Percentiles rank a stretch among this genome's conserved stretches.
These are phyloP conservation scores for Fusarium paranaense DNA, from an alignment of 2,329 filamentous ascomycete species.

Conservation along the genomic window DNA sequence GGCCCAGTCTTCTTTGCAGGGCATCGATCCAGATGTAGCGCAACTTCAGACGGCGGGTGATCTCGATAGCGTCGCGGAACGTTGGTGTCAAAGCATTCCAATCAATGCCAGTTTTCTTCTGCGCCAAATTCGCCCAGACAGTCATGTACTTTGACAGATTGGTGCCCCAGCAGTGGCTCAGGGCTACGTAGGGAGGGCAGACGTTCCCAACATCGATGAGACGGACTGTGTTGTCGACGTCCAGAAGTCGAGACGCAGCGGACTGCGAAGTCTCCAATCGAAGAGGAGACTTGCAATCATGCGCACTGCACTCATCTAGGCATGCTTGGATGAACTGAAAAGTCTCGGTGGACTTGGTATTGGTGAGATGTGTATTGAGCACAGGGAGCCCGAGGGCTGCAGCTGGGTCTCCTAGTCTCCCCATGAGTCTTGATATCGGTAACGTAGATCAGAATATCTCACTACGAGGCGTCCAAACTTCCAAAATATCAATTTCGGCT, in stretches of 20 bases:
- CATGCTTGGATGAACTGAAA: not conserved
- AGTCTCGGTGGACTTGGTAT: not conserved
- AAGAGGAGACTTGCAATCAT: not conserved
- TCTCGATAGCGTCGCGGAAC: not conserved
- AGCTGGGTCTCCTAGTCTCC: not conserved
- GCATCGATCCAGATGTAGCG: not conserved
- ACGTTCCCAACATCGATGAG: not conserved
- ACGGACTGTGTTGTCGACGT: not conserved
- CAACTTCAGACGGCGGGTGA: not conserved
- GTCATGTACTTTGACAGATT: not conserved
- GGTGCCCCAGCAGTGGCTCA: not conserved
- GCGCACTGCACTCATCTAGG: not conserved
- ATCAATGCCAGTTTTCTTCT: not conserved
- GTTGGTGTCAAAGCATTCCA: not conserved
- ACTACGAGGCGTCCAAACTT: not conserved
- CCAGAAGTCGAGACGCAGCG: not conserved
- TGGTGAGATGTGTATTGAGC: not conserved
- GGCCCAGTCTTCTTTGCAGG: not conserved
- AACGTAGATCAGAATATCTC: not conserved
- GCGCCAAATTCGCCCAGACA: not conserved
- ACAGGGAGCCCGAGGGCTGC: not conserved
- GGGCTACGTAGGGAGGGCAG: not conserved
- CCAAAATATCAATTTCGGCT: not conserved
- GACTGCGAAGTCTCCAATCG: not conserved
- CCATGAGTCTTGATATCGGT: not conserved